Evolutionary conservation across 2,329 filamentous ascomycete genomes (phyloP).

Genomic region (Sporothrix dimorphospora): DNA sequence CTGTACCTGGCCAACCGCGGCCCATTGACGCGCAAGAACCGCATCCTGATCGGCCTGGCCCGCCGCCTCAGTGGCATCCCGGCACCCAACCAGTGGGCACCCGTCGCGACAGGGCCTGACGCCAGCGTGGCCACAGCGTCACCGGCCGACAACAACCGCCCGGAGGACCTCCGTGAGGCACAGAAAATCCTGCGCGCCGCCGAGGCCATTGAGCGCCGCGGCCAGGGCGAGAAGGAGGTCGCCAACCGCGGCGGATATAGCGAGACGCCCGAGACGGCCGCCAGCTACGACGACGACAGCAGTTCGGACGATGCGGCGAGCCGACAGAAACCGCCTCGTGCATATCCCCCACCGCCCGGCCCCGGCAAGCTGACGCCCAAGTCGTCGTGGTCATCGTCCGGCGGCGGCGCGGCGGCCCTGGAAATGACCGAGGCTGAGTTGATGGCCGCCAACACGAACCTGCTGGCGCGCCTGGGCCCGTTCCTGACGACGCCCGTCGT

Average conservation of each 20-base stretch:
- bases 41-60: constrained; percentile 83
- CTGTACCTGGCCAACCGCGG: constrained; percentile 85
- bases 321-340: background rate
- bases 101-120: constrained; percentile 40
- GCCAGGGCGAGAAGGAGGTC: constrained; percentile 70
- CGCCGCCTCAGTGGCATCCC: constrained; percentile 86
- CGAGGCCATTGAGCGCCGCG: constrained; percentile 72
- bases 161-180: constrained; percentile 56
- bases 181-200: constrained; percentile 75
- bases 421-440: constrained; percentile 79
- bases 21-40: constrained; percentile 83
- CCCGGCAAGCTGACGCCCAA: constrained; percentile 23
- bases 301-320: constrained; percentile 44
- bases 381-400: constrained; percentile 44
- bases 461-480: constrained; percentile 84
- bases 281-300: constrained; percentile 46
- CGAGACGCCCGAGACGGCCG: constrained; percentile 54
- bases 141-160: constrained; percentile 24
- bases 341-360: background rate
- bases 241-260: constrained; percentile 75
- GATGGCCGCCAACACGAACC: constrained; percentile 76
- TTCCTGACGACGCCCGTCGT: constrained; percentile 86
- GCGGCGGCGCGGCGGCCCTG: background rate
- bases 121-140: constrained; percentile 37
- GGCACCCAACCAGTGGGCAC: constrained; percentile 54